Evolutionary conservation across 1,284 basidiomycete genomes (phyloP).

Genomic region (Ceratorhiza oryzae-sativae): DNA sequence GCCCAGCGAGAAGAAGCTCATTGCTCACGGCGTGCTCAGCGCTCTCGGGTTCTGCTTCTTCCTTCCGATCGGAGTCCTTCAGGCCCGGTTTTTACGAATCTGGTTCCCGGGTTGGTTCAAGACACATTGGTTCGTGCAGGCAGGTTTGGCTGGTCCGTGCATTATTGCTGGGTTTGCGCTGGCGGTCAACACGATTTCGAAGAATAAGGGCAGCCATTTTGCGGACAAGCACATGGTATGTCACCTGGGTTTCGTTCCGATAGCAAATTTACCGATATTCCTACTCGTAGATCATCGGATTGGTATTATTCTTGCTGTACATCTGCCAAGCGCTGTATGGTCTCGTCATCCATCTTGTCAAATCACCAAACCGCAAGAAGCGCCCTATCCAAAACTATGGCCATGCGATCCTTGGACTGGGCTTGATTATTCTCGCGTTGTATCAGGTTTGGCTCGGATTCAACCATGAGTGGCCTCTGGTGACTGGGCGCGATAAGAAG

Average conservation of each 20-base stretch:
- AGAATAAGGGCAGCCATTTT: conserved; percentile 22
- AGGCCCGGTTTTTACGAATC: conserved; percentile 28
- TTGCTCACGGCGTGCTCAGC: conserved; percentile 31
- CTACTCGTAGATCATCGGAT: conserved; percentile 32
- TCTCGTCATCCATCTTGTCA: conserved; percentile 41
- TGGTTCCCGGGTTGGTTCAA: conserved; percentile 40
- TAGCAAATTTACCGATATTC: background rate
- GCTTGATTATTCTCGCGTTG: conserved; percentile 34
- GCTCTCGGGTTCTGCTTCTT: conserved; percentile 36
- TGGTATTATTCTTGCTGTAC: conserved; percentile 41
- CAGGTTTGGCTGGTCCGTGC: conserved; percentile 38
- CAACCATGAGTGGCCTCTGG: conserved; percentile 27
- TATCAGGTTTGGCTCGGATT: conserved; percentile 47
- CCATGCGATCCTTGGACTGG: conserved; percentile 47
- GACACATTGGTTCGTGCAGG: conserved; percentile 41
- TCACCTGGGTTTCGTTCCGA: background rate
- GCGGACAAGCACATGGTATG: conserved; percentile 37
- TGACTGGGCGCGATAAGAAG: conserved; percentile 25
- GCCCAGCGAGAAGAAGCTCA: conserved; percentile 25
- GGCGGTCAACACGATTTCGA: conserved; percentile 12
- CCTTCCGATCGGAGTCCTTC: conserved; percentile 33
- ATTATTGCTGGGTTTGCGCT: conserved; percentile 42
- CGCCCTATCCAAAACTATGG: conserved; percentile 43
- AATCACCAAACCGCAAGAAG: conserved; percentile 41
- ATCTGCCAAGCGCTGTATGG: conserved; percentile 39